These are phyloP conservation scores for Thelonectria olida DNA, from an alignment of 2,329 filamentous ascomycete species.

Conservation along the genomic window DNA sequence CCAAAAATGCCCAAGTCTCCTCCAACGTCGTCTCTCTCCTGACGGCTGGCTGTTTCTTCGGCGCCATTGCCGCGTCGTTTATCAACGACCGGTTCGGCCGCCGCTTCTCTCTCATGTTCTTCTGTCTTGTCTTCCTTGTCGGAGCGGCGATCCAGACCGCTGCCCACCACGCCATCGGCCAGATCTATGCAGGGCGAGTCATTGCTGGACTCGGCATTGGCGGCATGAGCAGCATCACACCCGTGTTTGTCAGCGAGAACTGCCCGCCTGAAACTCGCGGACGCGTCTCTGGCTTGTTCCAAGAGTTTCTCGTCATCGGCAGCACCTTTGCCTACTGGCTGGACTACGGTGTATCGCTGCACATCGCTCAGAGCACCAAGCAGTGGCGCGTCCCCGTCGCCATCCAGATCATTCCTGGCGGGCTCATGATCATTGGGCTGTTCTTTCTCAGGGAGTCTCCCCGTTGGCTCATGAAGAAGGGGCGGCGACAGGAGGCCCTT, in stretches of 20 bases:
- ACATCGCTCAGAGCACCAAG: slow-evolving; percentile 20
- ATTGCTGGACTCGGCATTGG: slow-evolving; percentile 38
- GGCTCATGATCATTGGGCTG: slow-evolving; percentile 5
- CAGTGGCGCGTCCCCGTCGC: slow-evolving; percentile 26
- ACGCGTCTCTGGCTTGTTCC: slow-evolving; percentile 33
- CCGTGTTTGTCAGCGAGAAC: slow-evolving; percentile 35
- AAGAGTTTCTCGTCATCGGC: slow-evolving; percentile 33
- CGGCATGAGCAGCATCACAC: slow-evolving; percentile 35
- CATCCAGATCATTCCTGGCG: slow-evolving; percentile 16
- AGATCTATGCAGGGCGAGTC: slow-evolving; percentile 35
- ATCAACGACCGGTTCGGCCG: slow-evolving; percentile 30
- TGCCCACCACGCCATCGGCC: slow-evolving; percentile 28
- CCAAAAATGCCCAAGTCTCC: slow-evolving; percentile 24
- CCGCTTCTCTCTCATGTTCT: slow-evolving; percentile 31
- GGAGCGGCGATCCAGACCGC: slow-evolving; percentile 30
- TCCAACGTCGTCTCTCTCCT: slow-evolving; percentile 31
- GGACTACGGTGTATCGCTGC: slow-evolving; percentile 25
- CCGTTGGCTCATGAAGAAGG: slow-evolving; percentile 34
- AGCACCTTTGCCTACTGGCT: slow-evolving; percentile 31
- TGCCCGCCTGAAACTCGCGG: slow-evolving; percentile 31
- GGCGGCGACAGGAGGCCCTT: slow-evolving; percentile 23
- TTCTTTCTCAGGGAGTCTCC: slow-evolving; percentile 29
- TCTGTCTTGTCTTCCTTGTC: slow-evolving; percentile 27
- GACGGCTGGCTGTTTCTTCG: slow-evolving; percentile 35
- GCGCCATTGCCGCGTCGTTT: slow-evolving; percentile 30